Conservation (phyloP, 2,329 filamentous ascomycete species). For the Ustulina deusta region DNA sequence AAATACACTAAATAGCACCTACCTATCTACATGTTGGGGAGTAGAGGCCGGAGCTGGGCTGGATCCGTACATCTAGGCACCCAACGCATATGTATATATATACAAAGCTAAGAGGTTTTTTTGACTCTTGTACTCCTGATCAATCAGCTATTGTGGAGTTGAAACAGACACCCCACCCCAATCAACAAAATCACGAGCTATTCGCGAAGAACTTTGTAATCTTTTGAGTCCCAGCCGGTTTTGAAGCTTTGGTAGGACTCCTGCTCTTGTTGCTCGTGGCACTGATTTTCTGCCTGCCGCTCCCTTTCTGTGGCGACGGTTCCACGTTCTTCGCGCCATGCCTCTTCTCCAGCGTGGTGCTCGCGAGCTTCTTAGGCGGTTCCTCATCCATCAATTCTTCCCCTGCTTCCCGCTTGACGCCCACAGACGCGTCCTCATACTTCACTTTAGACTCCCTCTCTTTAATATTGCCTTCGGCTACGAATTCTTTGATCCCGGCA, state of each 20-base stretch:
- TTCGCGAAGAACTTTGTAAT: conserved; percentile 62
- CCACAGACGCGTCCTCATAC: conserved; percentile 23
- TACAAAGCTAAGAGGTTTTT: not conserved
- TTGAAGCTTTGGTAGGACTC: conserved; percentile 49
- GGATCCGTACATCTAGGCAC: not conserved
- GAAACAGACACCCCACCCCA: not conserved
- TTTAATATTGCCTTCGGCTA: conserved; percentile 26
- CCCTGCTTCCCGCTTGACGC: conserved; percentile 48
- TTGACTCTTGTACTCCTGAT: not conserved
- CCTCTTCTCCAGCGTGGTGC: conserved; percentile 25
- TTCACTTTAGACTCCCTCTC: conserved; percentile 25
- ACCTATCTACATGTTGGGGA: no score
- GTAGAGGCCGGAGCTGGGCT: no score
- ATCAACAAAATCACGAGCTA: conserved; percentile 51
- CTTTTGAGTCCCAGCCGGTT: conserved; percentile 55
- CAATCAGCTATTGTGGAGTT: not conserved
- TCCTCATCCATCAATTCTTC: conserved; percentile 38
- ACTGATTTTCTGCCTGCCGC: conserved; percentile 53
- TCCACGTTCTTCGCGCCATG: conserved; percentile 6
- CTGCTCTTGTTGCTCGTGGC: conserved; percentile 56
- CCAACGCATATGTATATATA: not conserved
- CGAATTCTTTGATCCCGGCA: conserved; percentile 44
- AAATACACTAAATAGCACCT: not conserved
- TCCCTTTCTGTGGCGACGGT: conserved; percentile 44
- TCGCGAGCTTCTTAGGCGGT: conserved; percentile 46